phyloP scores from a whole-genome alignment of 345 rosid species.

The Citrus australasica region DNA sequence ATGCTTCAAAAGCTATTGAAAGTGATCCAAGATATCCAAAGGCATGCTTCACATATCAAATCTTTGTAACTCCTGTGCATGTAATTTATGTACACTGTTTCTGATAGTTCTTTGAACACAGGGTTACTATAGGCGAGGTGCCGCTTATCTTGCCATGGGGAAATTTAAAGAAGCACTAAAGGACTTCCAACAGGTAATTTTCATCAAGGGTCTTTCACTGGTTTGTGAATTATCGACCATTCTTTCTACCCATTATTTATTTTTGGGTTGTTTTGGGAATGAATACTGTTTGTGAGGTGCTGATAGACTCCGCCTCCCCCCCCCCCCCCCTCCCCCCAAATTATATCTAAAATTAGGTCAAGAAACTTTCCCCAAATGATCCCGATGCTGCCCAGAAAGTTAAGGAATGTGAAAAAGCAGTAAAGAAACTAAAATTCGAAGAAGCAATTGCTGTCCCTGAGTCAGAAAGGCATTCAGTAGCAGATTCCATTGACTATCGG shows the following conservation, averaged over 20 bases:
- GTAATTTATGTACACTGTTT: constrained; percentile 7
- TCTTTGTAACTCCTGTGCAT: background rate
- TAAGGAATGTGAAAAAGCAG: constrained; percentile 93
- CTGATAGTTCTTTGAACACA: constrained; percentile 32
- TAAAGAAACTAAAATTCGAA: constrained; percentile 89
- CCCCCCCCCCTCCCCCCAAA: too few species aligned
- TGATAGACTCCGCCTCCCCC: too few species aligned
- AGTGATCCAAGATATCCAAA: constrained; percentile 81
- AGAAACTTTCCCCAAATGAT: constrained; percentile 83
- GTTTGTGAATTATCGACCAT: background rate
- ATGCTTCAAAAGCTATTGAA: constrained; percentile 90
- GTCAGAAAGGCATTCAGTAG: constrained; percentile 68
- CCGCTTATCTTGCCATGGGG: constrained; percentile 95
- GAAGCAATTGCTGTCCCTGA: constrained; percentile 88
- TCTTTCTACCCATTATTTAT: background rate
- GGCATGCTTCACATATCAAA: constrained; percentile 33
- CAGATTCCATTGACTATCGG: constrained; percentile 80
- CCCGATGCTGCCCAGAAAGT: constrained; percentile 91
- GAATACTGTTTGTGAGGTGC: background rate
- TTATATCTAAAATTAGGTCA: constrained; percentile 50
- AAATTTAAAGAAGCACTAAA: constrained; percentile 91
- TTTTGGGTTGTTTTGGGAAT: background rate
- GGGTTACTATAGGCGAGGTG: constrained; percentile 98
- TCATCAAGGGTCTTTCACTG: background rate
- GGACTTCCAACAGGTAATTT: constrained; percentile 89